Evolutionary conservation across 345 rosid species (phyloP), one percentile per base, ranked within the genome.

Genomic region (Lepidium aucheri): DNA sequence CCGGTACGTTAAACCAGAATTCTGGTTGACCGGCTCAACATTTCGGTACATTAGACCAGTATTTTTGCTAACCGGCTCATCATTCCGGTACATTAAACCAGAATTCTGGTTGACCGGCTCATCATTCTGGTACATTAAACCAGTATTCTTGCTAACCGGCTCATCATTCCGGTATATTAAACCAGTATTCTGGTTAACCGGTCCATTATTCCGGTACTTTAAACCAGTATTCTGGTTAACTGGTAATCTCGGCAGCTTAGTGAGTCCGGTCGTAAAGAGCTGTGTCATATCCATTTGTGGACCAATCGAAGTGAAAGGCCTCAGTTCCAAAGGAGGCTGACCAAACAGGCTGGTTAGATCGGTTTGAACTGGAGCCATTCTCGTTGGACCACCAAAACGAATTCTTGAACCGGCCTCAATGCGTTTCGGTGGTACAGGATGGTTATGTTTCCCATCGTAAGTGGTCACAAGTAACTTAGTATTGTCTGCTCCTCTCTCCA

Each of bases 401-500:
- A 1, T 38, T 9, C n/a, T 73, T 47, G 43, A 1, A 73, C 44
- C 33, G 14, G 35, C 16, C 7, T 39, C 42, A 44, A 7, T 12
- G 8, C 38, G 72, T 34, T 50, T 0, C 58, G 14, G 6, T 51
- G 76, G 77, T 36, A 40, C 0, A 59, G 32, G 3, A 16, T 66
- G 77, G 10, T 18, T 36, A 47, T 73, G 77, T 35, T 4, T 36
- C 32, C 77, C 77, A 41, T 66, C 57, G 24, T 73, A 73, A 18
- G 77, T 28, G 0, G 42, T 39, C 39, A 73, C 49, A 33, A 66
- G 5, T 4, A 44, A 4, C 28, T 7, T 52, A 9, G 13, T 3
- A 28, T 73, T 5, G n/a, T 74, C 63, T 52, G 73, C 57, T 74
- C 68, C 77, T 74, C 68, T 74, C 67, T 74, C 73, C 17, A 74